phyloP scores from a whole-genome alignment of 2,329 filamentous ascomycete genomes.

The Colletotrichum musicola region DNA sequence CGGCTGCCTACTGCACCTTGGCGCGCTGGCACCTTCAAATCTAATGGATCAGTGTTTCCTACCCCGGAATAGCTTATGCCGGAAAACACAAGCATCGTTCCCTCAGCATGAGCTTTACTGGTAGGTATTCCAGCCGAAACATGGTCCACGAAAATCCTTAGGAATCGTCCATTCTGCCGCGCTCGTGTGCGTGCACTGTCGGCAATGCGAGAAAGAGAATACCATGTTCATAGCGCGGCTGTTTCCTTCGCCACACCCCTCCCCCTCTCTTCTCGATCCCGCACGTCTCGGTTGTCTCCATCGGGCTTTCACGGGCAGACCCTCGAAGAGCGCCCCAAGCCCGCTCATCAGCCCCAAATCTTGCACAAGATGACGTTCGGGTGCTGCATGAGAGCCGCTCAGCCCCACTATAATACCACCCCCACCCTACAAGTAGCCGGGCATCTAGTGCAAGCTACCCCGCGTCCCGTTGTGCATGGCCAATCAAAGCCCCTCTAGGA shows the following conservation, averaged over 20 bases:
- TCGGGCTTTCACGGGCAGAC: conserved; percentile 35
- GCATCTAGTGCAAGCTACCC: conserved; percentile 29
- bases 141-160: conserved; percentile 29
- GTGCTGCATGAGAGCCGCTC: conserved; percentile 37
- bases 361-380: conserved; percentile 39
- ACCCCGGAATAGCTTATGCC: no score
- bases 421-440: conserved; percentile 14
- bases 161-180: conserved; percentile 10
- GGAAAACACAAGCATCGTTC: no score
- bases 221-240: conserved; percentile 1
- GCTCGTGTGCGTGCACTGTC: conserved; percentile 4
- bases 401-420: conserved; percentile 23
- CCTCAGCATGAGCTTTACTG: no score
- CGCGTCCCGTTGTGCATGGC: conserved; percentile 14
- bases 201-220: conserved; percentile 34
- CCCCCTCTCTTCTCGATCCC: background rate
- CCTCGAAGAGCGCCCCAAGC: background rate
- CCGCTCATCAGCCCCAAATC: conserved; percentile 22
- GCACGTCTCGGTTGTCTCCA: background rate
- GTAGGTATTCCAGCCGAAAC: conserved; percentile 23
- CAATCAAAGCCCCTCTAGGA: conserved; percentile 23
- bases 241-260: background rate
- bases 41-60: no score
- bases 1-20: background rate
- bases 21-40: no score